Evolutionary conservation across 495 filamentous ascomycete species (phyloP), one percentile per base, ranked within the genome.

Genomic region (Symbiotaphrina buchneri): DNA sequence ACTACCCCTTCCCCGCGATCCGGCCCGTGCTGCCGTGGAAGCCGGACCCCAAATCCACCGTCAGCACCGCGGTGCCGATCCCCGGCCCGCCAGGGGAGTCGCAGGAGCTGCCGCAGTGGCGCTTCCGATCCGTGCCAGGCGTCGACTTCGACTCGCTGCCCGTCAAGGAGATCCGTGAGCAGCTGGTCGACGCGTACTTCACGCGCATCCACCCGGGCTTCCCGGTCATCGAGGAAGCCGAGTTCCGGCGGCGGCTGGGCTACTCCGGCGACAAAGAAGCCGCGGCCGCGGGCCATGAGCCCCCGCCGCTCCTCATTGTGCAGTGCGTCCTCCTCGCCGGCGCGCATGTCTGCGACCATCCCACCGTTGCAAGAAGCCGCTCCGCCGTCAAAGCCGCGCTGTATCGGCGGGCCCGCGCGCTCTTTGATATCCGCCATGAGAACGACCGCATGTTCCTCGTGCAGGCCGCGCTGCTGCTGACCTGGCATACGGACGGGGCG

Each of bases 351-450:
- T 19, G 27, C 10, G 45, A 44, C 30, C 51, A 52, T 18, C 40
- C 37, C 0, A 60, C 53, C 33, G 41, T 43, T 10, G 56, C 23
- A 8, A 58, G 33, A n/a, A n/a, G n/a, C n/a, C 48, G 55, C 4
- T 52, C 55, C 38, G 42, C 48, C 1, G 41, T 61, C 3, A 61
- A 59, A 34, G 50, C 56, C 16, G 53, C 55, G 14, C 55, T 60
- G 26, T 61, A 56, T 34, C 56, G 58, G 14, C 55, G 58, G 16
- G 50, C 53, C 10, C 59, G 59, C 32, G 59, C 54, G 38, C 36
- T 61, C 6, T 56, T 60, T 21, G 56, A 61, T 29, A 55, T 48
- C 36, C 49, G 58, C n/a, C 49, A 59, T 20, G 58, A 61, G 39
- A 47, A 53, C 5, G 56, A 60, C 33, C 56, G 58, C n/a, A 55